Evolutionary conservation across 257 asterid species (phyloP).

Genomic region (Rhazya stricta): DNA sequence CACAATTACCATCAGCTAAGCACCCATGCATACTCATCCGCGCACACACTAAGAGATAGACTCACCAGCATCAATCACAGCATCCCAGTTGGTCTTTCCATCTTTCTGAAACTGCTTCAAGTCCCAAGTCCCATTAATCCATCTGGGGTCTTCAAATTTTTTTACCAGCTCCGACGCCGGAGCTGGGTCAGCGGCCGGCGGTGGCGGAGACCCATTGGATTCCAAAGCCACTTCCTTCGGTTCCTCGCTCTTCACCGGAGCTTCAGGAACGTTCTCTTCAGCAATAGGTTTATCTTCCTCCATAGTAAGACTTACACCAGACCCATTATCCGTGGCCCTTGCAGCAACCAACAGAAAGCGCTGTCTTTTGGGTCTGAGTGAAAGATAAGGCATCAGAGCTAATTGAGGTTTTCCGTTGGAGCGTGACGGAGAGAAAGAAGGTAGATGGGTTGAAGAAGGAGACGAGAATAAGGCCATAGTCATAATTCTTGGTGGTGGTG

Average conservation of each 20-base stretch:
- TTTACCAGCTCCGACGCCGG: slow-evolving; percentile 23
- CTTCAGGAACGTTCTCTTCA: slow-evolving; percentile 28
- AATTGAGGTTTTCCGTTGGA: slow-evolving; percentile 31
- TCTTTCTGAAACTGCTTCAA: slow-evolving; percentile 60
- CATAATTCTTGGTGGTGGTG: slow-evolving; percentile 24
- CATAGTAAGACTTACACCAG: slow-evolving; percentile 39
- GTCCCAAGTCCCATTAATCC: slow-evolving; percentile 95
- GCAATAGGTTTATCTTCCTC: slow-evolving; percentile 18
- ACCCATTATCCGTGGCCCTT: slow-evolving; percentile 36
- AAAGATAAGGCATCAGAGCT: slow-evolving; percentile 23
- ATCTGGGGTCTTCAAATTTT: slow-evolving; percentile 50
- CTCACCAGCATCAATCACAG: slow-evolving; percentile 89
- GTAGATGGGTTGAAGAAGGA: slow-evolving; percentile 38
- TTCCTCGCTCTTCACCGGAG: slow-evolving; percentile 6
- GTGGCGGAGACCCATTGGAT: slow-evolving; percentile 57
- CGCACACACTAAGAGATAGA: neutral
- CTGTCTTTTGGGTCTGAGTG: slow-evolving; percentile 26
- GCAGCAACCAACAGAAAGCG: slow-evolving; percentile 23
- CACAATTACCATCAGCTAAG: neutral
- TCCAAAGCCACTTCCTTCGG: slow-evolving; percentile 27
- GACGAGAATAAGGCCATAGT: slow-evolving; percentile 57
- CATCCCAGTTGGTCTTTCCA: slow-evolving; percentile 81
- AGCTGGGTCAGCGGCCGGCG: slow-evolving; percentile 21
- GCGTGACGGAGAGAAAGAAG: slow-evolving; percentile 32
- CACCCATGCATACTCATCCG: neutral